Conservation (phyloP, 352 stramenopile genomes). For the Globisporangium cederbergense region DNA sequence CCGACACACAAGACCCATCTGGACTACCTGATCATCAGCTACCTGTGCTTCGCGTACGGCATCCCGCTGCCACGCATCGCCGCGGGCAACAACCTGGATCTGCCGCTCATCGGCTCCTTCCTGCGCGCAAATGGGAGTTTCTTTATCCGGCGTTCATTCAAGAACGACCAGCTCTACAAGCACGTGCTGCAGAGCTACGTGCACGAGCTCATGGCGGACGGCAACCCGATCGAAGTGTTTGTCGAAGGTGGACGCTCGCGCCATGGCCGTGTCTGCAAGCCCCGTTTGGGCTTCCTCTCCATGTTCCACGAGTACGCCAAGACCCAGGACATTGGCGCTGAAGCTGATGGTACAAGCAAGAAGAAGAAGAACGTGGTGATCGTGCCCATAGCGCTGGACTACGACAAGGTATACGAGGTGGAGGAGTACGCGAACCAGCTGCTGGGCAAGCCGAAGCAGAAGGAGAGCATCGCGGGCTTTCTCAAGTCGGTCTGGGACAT, state of each 20-base stretch:
- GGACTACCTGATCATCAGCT: conserved; percentile 90
- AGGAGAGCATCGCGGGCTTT: conserved; percentile 72
- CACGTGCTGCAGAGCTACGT: conserved; percentile 85
- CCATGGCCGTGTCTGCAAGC: conserved; percentile 73
- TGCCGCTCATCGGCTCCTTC: conserved; percentile 77
- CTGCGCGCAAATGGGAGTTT: conserved; percentile 86
- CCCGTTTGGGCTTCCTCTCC: conserved; percentile 63
- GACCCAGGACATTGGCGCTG: neutral
- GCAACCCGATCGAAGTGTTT: conserved; percentile 87
- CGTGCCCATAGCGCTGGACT: conserved; percentile 86
- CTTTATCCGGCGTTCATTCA: conserved; percentile 86
- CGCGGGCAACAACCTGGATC: conserved; percentile 84
- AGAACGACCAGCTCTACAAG: conserved; percentile 73
- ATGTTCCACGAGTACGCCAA: conserved; percentile 71
- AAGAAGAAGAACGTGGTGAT: conserved; percentile 61
- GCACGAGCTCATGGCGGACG: conserved; percentile 73
- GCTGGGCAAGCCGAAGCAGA: conserved; percentile 82
- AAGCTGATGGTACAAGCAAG: conserved; percentile 19
- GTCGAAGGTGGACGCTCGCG: conserved; percentile 84
- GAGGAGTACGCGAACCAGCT: conserved; percentile 85
- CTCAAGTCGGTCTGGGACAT: conserved; percentile 72
- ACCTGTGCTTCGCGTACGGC: conserved; percentile 86
- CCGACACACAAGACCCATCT: conserved; percentile 89
- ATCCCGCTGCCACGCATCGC: conserved; percentile 83
- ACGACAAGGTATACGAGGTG: conserved; percentile 88